Base-by-base conservation (phyloP, 148 eudicot genomes). In the Hydrangea macrophylla region DNA sequence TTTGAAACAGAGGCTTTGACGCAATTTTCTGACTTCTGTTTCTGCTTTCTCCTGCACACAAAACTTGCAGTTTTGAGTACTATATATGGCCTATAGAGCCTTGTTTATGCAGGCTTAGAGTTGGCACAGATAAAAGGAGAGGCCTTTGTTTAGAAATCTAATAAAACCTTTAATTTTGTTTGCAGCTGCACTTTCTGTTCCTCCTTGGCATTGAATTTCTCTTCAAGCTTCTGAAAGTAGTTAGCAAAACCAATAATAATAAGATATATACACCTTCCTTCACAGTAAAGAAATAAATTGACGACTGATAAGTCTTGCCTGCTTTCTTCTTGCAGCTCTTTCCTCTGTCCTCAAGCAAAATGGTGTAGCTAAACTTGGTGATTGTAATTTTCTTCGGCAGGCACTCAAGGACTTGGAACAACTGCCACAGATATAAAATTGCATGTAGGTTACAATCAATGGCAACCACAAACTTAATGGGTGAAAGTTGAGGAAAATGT, bases 1-100 rank as follows among this genome's bases (percentile, higher is more conserved):
- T 82, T 81, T 89, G 76, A 89, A 88, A 81, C 92, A 92, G 70
- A 92, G 78, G 81, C 80, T 80, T 67, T 82, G 86, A 33, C 95
- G 83, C 71, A 88, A 74, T 80, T 80, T 92, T 59, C 74, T 81
- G 17, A 85, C 63, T 73, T 85, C 90, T 25, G 79, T 78, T 79
- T 82, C 90, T 71, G 94, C 53, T 48, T 48, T 48, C 22, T 48
- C 53, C 53, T 48, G 53, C 53, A 5, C 22, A 48, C 6, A 18
- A 6, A 6, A 48, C n/a, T n/a, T 48, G n/a, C 53, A 3, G n/a
- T 15, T 5, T 18, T n/a, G 53, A 15, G 53, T 48, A n/a, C n/a
- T 18, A 48, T 18, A 48, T 6, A 17, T 48, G 53, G n/a, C n/a
- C n/a, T n/a, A n/a, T n/a, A n/a, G 53, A 48, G 23, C 22, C 53